These are phyloP conservation scores for Melastoma malabathricum DNA, from an alignment of 345 rosid species.

Conservation along the genomic window DNA sequence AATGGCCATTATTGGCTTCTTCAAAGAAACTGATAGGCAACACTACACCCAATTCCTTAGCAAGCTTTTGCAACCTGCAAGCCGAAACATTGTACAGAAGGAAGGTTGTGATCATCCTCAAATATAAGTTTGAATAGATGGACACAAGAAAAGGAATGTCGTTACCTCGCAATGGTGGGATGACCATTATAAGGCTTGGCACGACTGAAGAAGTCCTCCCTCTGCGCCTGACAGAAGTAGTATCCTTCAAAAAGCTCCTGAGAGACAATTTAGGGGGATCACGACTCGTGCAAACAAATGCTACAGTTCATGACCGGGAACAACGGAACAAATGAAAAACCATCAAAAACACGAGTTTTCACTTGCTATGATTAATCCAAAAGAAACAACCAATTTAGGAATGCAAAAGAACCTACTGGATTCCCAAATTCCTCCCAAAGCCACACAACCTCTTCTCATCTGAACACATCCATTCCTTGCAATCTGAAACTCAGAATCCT, in stretches of 20 bases:
- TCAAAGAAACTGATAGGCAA: conserved; percentile 93
- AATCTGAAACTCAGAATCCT: too few relatives aligned
- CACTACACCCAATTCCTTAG: conserved; percentile 74
- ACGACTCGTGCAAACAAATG: neutral
- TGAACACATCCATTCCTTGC: too few relatives aligned
- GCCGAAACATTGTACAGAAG: neutral
- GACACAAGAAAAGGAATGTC: neutral
- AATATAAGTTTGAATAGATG: too few relatives aligned
- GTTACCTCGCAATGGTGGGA: conserved; percentile 69
- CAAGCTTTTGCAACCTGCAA: conserved; percentile 76
- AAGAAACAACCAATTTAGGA: too few relatives aligned
- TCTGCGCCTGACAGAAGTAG: conserved; percentile 97
- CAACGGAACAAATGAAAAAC: neutral
- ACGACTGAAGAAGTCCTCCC: conserved; percentile 64
- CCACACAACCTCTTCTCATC: too few relatives aligned
- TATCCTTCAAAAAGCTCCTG: conserved; percentile 94
- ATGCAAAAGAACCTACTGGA: too few relatives aligned
- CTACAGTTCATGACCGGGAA: neutral
- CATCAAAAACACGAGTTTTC: neutral
- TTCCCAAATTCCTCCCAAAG: too few relatives aligned
- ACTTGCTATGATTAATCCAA: too few relatives aligned
- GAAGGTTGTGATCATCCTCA: too few relatives aligned
- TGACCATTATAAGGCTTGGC: conserved; percentile 75
- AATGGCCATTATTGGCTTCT: conserved; percentile 86
- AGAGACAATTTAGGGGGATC: conserved; percentile 1